Percentiles rank a stretch among this genome's conserved stretches.
These are phyloP conservation scores for Macrolepiota fuliginosa DNA, from an alignment of 768 basidiomycete genomes.

Conservation along the genomic window DNA sequence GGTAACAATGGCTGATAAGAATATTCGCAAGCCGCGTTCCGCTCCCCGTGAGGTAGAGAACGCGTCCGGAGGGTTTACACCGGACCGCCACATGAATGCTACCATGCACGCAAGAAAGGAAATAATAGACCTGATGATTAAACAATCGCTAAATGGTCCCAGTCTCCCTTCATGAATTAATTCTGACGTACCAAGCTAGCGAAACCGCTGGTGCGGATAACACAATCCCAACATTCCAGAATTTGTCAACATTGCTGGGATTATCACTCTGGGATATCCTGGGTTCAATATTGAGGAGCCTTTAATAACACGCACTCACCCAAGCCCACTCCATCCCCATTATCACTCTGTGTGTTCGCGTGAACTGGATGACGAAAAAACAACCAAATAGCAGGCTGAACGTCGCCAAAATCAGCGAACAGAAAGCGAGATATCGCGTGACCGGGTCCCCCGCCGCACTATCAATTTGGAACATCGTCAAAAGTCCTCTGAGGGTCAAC, in stretches of 20 bases:
- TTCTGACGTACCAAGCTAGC: conserved; percentile 48
- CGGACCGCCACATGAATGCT: neutral
- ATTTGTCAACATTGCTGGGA: no score
- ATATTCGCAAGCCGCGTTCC: no score
- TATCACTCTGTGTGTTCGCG: conserved; percentile 39
- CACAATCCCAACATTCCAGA: conserved; percentile 67
- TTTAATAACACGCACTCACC: conserved; percentile 28
- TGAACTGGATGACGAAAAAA: conserved; percentile 4
- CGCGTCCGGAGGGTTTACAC: neutral
- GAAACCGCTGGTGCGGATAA: conserved; percentile 60
- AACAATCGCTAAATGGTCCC: neutral
- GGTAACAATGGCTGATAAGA: no score
- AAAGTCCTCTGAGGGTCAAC: neutral
- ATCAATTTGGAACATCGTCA: neutral
- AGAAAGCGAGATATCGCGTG: neutral
- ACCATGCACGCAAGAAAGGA: neutral
- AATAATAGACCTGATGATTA: neutral
- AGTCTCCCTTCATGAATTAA: neutral
- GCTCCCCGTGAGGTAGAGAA: no score
- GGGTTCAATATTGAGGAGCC: neutral
- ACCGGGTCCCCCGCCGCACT: neutral
- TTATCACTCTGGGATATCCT: conserved; percentile 50
- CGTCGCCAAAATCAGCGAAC: neutral
- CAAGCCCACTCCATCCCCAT: conserved; percentile 63
- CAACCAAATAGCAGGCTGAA: conserved; percentile 3